Evolutionary conservation across 2,329 filamentous ascomycete species (phyloP).

Genomic region (Trichoderma koningii): DNA sequence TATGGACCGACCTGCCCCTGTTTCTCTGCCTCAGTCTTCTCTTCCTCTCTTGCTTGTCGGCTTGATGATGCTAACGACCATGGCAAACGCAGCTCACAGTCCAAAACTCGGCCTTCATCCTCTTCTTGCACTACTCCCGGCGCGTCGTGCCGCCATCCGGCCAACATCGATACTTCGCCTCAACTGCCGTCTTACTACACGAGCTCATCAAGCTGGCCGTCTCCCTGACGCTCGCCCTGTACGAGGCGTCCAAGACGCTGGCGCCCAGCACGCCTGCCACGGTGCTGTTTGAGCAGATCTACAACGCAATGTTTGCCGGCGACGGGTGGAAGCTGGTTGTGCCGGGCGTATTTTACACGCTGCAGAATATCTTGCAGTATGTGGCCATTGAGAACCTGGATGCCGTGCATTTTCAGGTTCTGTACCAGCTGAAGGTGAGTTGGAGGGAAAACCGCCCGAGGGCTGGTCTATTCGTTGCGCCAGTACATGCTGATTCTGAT

Average conservation of each 20-base stretch:
- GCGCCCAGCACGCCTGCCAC: constrained; percentile 79
- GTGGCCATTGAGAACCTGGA: constrained; percentile 88
- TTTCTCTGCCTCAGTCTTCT: background rate
- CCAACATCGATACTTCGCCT: constrained; percentile 88
- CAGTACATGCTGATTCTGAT: background rate
- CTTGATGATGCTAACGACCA: background rate
- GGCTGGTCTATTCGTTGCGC: too few relatives aligned
- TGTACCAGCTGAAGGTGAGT: constrained; percentile 81
- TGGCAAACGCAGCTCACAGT: constrained; percentile 61
- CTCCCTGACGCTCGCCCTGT: constrained; percentile 81
- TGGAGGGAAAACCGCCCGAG: constrained; percentile 26
- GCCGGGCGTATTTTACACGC: constrained; percentile 82
- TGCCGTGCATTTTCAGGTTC: constrained; percentile 88
- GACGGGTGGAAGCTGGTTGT: constrained; percentile 96
- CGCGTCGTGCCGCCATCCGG: constrained; percentile 81
- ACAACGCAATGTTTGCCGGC: constrained; percentile 77
- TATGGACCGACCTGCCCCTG: constrained; percentile 27
- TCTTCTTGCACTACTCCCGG: constrained; percentile 87
- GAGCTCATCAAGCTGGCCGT: constrained; percentile 89
- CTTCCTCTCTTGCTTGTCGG: background rate
- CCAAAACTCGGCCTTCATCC: constrained; percentile 74
- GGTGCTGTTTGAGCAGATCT: constrained; percentile 77
- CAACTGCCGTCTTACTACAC: constrained; percentile 90
- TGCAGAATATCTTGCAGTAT: constrained; percentile 94
- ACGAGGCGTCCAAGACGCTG: constrained; percentile 78